Percentiles rank a stretch among this genome's conserved stretches.
Evolutionary conservation across 2,329 filamentous ascomycete species (phyloP).

Genomic region (Colletotrichum limetticola): DNA sequence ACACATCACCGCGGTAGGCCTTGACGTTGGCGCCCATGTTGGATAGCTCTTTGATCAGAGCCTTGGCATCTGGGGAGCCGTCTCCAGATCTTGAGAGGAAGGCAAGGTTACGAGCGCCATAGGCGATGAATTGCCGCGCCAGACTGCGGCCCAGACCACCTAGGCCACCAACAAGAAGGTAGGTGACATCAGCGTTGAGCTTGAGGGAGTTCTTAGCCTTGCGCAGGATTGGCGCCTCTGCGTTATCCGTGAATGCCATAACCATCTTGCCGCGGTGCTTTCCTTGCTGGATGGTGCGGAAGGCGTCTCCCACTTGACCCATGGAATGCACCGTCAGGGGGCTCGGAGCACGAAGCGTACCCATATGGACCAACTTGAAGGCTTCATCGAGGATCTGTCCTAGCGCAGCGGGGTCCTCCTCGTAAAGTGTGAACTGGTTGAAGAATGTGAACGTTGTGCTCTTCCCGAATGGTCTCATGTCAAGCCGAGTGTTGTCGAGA

Average conservation of each 20-base stretch:
- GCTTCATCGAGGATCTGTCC: conserved; percentile 34
- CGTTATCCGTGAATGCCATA: neutral
- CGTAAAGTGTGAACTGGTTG: conserved; percentile 38
- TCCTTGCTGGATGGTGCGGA: conserved; percentile 52
- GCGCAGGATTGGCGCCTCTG: neutral
- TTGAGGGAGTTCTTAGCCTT: neutral
- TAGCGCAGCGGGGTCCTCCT: no score
- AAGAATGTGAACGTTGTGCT: conserved; percentile 48
- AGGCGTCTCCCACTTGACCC: conserved; percentile 43
- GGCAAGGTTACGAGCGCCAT: conserved; percentile 43
- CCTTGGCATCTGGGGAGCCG: conserved; percentile 31
- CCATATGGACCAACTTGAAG: neutral
- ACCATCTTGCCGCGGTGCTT: conserved; percentile 55
- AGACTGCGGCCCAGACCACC: conserved; percentile 41
- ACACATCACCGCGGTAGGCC: conserved; percentile 46
- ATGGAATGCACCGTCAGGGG: conserved; percentile 31
- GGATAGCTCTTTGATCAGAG: conserved; percentile 25
- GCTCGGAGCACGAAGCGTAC: conserved; percentile 17
- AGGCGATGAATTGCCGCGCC: conserved; percentile 39
- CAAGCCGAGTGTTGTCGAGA: conserved; percentile 51
- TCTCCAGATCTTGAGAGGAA: conserved; percentile 42
- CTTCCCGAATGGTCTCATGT: conserved; percentile 53
- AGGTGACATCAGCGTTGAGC: conserved; percentile 39
- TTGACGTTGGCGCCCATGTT: conserved; percentile 32
- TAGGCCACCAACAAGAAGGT: conserved; percentile 44